Percentiles rank a stretch among this genome's conserved stretches.
Evolutionary conservation across 1,139 yeast genomes (phyloP).

Genomic region (Kodamaea derodonti): DNA sequence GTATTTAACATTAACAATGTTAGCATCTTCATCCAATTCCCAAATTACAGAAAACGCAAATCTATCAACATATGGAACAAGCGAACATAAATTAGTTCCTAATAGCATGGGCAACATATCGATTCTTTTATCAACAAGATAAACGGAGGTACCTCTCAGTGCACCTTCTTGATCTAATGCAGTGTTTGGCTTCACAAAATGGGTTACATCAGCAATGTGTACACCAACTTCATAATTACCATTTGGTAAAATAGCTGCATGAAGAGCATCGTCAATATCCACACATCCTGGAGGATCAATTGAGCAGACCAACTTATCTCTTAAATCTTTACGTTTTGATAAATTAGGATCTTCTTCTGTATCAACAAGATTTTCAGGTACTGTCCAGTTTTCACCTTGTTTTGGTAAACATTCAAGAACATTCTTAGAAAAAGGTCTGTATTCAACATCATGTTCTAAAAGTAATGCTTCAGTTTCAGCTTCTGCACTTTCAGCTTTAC

Average conservation of each 20-base stretch:
- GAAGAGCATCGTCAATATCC: conserved; percentile 98
- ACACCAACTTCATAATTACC: conserved; percentile 98
- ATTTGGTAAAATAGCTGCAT: conserved; percentile 78
- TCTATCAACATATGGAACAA: conserved; percentile 92
- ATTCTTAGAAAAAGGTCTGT: conserved; percentile 89
- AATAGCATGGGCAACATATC: conserved; percentile 96
- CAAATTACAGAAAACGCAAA: conserved; percentile 94
- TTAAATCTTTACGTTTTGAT: conserved; percentile 70
- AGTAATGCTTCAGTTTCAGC: conserved; percentile 96
- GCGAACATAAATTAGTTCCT: conserved; percentile 94
- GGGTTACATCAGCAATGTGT: conserved; percentile 98
- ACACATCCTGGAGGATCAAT: conserved; percentile 99
- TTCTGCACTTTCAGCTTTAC: conserved; percentile 84
- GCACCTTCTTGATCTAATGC: conserved; percentile 96
- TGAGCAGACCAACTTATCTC: conserved; percentile 87
- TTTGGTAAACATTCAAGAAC: conserved; percentile 88
- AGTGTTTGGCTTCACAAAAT: conserved; percentile 90
- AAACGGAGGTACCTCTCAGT: conserved; percentile 93
- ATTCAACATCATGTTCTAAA: conserved; percentile 93
- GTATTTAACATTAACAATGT: conserved; percentile 75
- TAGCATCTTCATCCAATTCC: conserved; percentile 87
- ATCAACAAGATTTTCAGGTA: conserved; percentile 57
- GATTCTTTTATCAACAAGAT: conserved; percentile 96
- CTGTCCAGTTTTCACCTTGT: conserved; percentile 93
- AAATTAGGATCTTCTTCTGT: conserved; percentile 55